Base-by-base conservation (phyloP, 257 asterid species). In the Nicotiana attenuata region DNA sequence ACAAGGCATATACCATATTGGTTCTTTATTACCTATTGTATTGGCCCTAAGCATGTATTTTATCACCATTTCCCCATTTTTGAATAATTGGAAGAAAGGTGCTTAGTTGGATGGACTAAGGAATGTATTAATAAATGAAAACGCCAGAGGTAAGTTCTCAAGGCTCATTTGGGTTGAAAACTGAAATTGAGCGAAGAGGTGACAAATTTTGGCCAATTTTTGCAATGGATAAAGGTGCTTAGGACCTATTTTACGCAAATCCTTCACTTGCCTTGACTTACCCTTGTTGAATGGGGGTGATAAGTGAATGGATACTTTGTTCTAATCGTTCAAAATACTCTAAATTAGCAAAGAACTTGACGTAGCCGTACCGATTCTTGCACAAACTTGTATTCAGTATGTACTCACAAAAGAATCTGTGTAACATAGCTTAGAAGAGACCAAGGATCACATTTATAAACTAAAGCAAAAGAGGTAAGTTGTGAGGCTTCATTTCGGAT, bases 341-440 rank as follows among this genome's bases (percentile, higher is more conserved):
- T 68, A 68, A 68, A 35, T 68, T n/a, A 35, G 52, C 77, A 68
- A 68, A 68, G 55, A 68, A 68, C 24, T 33, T 66, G 76, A 66
- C 9, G 19, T 16, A 31, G 76, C 52, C 17, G 10, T 67, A 67
- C 16, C 52, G n/a, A 17, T 66, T 50, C 53, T 33, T 66, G 76
- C 76, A 66, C 52, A 66, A 47, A 66, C 52, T 24, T 17, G 19
- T 19, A 67, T 19, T 50, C 9, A 3, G 28, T 67, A 67, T 4
- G 17, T 33, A 33, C 53, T 41, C 47, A 10, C 29, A 35, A 66
- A 67, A 26, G 28, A 67, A 67, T 35, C n/a, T 67, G 53, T 67
- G 76, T 4, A 33, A 66, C 76, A 66, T 9, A 9, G 29, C 76
- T 35, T 67, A 33, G 53, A 67, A 67, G 76, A 33, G 53, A n/a